These are phyloP conservation scores for Boletus insuetus DNA, from an alignment of 768 basidiomycete genomes.

Conservation along the genomic window DNA sequence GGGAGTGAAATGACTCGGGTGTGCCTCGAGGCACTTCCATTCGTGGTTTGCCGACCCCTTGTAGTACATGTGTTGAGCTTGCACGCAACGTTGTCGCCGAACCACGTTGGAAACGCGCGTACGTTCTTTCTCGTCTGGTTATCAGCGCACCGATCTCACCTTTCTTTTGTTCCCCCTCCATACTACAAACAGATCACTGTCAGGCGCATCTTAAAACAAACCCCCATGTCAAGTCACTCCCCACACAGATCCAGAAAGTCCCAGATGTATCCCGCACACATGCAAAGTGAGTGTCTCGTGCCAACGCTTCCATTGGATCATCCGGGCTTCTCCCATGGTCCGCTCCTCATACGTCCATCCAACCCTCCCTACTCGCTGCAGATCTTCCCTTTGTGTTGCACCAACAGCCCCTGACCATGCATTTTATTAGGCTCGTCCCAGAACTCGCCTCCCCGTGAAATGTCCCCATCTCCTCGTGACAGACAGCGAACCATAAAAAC, in stretches of 20 bases:
- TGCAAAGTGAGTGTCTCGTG: slow-evolving; percentile 45
- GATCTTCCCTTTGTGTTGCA: background rate
- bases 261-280: slow-evolving; percentile 41
- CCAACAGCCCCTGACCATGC: background rate
- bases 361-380: background rate
- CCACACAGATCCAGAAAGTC: slow-evolving; percentile 57
- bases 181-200: background rate
- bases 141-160: slow-evolving; percentile 34
- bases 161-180: slow-evolving; percentile 30
- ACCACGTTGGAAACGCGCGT: slow-evolving; percentile 71
- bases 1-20: too few species aligned
- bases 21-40: slow-evolving; percentile 50
- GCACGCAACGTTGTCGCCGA: slow-evolving; percentile 37
- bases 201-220: slow-evolving; percentile 9
- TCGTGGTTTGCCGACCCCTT: slow-evolving; percentile 38
- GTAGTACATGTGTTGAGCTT: slow-evolving; percentile 13
- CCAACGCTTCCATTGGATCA: background rate
- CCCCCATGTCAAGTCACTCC: slow-evolving; percentile 55
- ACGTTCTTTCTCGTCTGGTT: slow-evolving; percentile 21
- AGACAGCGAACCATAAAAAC: slow-evolving; percentile 55
- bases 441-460: slow-evolving; percentile 39
- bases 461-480: slow-evolving; percentile 43
- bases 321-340: too few species aligned
- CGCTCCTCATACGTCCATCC: too few species aligned
- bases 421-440: slow-evolving; percentile 17